Evolutionary conservation across 495 filamentous ascomycete species (phyloP).

Genomic region (Penicillium longicatenatum): DNA sequence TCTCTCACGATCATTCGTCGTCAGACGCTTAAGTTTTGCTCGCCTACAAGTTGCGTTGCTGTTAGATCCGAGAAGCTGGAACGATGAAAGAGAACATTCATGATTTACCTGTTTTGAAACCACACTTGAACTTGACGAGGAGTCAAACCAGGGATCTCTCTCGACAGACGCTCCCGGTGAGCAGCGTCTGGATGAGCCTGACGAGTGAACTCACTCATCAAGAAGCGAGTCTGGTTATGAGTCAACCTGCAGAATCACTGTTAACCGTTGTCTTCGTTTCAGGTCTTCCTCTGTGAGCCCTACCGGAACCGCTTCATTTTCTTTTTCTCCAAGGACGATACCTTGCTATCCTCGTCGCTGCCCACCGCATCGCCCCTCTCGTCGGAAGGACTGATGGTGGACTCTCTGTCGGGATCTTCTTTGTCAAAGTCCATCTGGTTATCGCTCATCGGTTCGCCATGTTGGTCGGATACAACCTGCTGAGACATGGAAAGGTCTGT

Average conservation of each 20-base stretch:
- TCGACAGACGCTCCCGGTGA: slow-evolving; percentile 84
- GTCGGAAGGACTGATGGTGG: slow-evolving; percentile 34
- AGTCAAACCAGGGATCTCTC: slow-evolving; percentile 90
- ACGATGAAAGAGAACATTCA: slow-evolving; percentile 9
- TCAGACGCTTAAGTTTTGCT: slow-evolving; percentile 94
- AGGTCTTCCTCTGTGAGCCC: slow-evolving; percentile 17
- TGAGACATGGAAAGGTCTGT: slow-evolving; percentile 20
- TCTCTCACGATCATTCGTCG: slow-evolving; percentile 87
- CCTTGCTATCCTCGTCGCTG: slow-evolving; percentile 27
- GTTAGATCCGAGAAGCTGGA: not conserved
- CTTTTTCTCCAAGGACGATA: slow-evolving; percentile 65
- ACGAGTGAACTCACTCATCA: slow-evolving; percentile 97
- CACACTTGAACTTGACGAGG: slow-evolving; percentile 96
- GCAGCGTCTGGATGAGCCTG: slow-evolving; percentile 95
- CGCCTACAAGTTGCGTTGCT: slow-evolving; percentile 57
- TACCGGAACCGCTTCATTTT: slow-evolving; percentile 97
- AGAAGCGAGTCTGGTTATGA: slow-evolving; percentile 92
- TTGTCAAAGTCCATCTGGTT: slow-evolving; percentile 20
- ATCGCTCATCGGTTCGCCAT: slow-evolving; percentile 20
- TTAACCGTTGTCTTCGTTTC: slow-evolving; percentile 1
- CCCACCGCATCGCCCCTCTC: slow-evolving; percentile 33
- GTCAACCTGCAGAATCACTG: slow-evolving; percentile 65
- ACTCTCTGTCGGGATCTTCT: slow-evolving; percentile 31
- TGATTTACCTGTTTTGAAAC: slow-evolving; percentile 92
- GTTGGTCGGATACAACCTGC: slow-evolving; percentile 17